These are phyloP conservation scores for Phenoliferia sp. DNA, from an alignment of 1,284 basidiomycete genomes.

Conservation along the genomic window DNA sequence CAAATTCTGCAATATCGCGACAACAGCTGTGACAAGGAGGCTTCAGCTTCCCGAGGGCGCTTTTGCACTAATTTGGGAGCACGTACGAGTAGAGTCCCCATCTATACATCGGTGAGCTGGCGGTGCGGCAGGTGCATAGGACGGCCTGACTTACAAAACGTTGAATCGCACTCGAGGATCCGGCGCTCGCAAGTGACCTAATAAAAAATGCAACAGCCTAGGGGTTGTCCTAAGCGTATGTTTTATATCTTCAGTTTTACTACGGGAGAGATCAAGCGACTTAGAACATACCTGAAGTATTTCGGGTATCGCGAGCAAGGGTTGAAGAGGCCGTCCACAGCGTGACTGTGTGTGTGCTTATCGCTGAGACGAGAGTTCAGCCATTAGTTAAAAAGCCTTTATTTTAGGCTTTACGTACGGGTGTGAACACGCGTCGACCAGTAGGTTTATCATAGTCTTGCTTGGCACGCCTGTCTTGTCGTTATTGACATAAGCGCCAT, in stretches of 20 bases:
- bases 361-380: too few species aligned
- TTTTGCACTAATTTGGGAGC: too few species aligned
- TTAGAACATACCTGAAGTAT: not conserved
- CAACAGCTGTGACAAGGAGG: not conserved
- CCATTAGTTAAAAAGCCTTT: too few species aligned
- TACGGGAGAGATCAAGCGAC: too few species aligned
- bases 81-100: not conserved
- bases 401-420: not conserved
- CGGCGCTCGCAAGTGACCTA: not conserved
- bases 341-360: not conserved
- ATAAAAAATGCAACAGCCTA: not conserved
- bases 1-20: not conserved
- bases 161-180: not conserved
- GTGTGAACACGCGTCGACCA: not conserved
- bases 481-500: not conserved
- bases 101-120: not conserved
- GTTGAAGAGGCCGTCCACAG: not conserved
- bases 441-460: not conserved
- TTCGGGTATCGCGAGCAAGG: not conserved
- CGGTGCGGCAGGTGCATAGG: too few species aligned
- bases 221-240: not conserved
- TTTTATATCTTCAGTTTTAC: too few species aligned
- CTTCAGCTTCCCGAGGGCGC: too few species aligned
- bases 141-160: not conserved
- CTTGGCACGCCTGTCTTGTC: not conserved